Evolutionary conservation across 495 filamentous ascomycete genomes (phyloP).

Genomic region (Evansstolkia leycettana): DNA sequence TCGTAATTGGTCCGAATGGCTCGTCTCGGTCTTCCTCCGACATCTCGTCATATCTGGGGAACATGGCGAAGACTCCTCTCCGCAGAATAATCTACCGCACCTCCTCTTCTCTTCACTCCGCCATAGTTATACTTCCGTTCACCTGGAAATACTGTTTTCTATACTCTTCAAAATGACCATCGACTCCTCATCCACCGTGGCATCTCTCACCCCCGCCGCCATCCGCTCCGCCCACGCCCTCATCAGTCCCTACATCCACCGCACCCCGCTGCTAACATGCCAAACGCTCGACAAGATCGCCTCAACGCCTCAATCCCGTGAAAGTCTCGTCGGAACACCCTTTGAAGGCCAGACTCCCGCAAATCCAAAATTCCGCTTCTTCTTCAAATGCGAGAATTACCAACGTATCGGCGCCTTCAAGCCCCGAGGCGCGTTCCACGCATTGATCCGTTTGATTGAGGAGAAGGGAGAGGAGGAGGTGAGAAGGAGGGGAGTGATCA

Average conservation of each 20-base stretch:
- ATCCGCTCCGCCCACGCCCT: constrained; percentile 57
- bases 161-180: no score
- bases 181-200: no score
- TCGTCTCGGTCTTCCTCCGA: no score
- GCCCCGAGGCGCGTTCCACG: constrained; percentile 81
- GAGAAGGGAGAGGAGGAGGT: constrained; percentile 47
- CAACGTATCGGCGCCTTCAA: constrained; percentile 94
- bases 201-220: constrained; percentile 55
- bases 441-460: constrained; percentile 56
- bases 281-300: constrained; percentile 60
- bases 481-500: constrained; percentile 62
- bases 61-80: no score
- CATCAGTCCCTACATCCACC: constrained; percentile 67
- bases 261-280: constrained; percentile 72
- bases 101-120: no score
- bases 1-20: no score
- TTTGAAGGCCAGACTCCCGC: constrained; percentile 48
- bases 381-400: constrained; percentile 95
- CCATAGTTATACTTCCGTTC: no score
- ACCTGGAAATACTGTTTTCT: no score
- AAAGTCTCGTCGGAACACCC: constrained; percentile 40
- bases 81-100: no score
- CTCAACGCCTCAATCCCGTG: constrained; percentile 50
- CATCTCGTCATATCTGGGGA: no score
- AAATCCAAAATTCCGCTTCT: constrained; percentile 56